Evolutionary conservation across 2,329 filamentous ascomycete genomes (phyloP).

Genomic region (Pseudogymnoascus sp.): DNA sequence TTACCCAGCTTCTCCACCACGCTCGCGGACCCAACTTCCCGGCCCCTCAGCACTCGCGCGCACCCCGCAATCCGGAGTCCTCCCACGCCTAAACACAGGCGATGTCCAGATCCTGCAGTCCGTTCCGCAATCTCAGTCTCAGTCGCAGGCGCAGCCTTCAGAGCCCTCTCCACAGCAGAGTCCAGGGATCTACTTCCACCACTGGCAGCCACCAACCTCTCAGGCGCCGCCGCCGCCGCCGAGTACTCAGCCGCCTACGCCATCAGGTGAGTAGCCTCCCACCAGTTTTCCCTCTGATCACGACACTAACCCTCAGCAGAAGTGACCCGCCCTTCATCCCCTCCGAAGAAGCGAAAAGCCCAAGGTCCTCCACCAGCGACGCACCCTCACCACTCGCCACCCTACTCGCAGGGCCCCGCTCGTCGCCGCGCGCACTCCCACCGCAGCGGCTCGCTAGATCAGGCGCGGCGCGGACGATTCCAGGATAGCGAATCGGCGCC

Average conservation of each 20-base stretch:
- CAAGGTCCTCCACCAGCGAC: constrained; percentile 44
- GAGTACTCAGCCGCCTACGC: constrained; percentile 61
- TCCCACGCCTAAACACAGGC: constrained; percentile 37
- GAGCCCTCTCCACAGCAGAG: constrained; percentile 13
- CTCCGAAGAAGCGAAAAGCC: constrained; percentile 80
- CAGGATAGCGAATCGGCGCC: neutral
- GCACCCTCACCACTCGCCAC: constrained; percentile 44
- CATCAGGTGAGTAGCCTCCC: constrained; percentile 54
- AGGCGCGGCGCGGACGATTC: neutral
- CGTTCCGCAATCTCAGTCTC: neutral
- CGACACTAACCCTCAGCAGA: constrained; percentile 23
- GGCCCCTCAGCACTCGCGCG: constrained; percentile 21
- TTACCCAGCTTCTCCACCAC: constrained; percentile 29
- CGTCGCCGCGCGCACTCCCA: constrained; percentile 1
- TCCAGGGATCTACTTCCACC: constrained; percentile 68
- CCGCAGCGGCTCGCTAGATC: neutral
- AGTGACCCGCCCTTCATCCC: constrained; percentile 55
- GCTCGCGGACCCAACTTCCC: constrained; percentile 23
- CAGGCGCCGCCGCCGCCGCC: constrained; percentile 45
- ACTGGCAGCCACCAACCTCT: constrained; percentile 77
- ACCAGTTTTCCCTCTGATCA: constrained; percentile 37
- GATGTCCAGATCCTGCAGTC: constrained; percentile 31
- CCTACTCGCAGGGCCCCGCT: constrained; percentile 39
- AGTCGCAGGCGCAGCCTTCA: constrained; percentile 21
- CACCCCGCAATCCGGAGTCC: constrained; percentile 25